These are phyloP conservation scores for Elongisporangium anandrum DNA, from an alignment of 352 stramenopile species.

Conservation along the genomic window DNA sequence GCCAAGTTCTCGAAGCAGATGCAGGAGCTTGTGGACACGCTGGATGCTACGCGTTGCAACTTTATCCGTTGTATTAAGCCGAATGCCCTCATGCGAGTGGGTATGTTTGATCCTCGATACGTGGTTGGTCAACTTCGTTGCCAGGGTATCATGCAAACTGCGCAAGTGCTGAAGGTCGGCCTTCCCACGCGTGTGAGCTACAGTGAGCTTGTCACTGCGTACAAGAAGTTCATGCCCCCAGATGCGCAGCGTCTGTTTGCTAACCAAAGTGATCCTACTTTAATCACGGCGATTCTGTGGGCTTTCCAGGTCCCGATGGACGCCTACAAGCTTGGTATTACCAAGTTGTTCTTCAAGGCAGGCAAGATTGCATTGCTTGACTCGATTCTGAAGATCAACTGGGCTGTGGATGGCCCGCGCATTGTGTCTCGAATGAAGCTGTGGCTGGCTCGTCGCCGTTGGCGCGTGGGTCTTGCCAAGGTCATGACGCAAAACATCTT, in stretches of 20 bases:
- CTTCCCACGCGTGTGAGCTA: conserved; percentile 80
- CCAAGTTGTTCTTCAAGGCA: conserved; percentile 69
- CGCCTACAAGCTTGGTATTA: conserved; percentile 80
- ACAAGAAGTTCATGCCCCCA: conserved; percentile 66
- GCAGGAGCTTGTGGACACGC: conserved; percentile 71
- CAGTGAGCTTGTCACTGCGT: conserved; percentile 58
- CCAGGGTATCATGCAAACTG: conserved; percentile 84
- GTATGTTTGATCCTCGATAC: conserved; percentile 72
- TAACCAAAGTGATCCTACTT: conserved; percentile 63
- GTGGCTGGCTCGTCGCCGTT: conserved; percentile 66
- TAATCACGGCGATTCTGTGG: conserved; percentile 82
- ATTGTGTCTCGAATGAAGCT: conserved; percentile 66
- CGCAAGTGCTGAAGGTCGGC: conserved; percentile 84
- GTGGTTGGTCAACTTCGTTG: conserved; percentile 83
- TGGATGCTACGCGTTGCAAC: conserved; percentile 82
- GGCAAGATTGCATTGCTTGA: conserved; percentile 76
- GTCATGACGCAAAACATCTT: conserved; percentile 58
- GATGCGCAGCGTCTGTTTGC: conserved; percentile 69
- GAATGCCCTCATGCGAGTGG: conserved; percentile 71
- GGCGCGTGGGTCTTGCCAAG: conserved; percentile 66
- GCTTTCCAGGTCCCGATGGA: conserved; percentile 77
- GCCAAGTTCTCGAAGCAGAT: conserved; percentile 78
- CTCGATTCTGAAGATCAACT: conserved; percentile 75
- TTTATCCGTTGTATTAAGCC: conserved; percentile 90
- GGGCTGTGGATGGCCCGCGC: conserved; percentile 45